phyloP scores from a whole-genome alignment of 1,284 basidiomycete species.

The Somion occarium region DNA sequence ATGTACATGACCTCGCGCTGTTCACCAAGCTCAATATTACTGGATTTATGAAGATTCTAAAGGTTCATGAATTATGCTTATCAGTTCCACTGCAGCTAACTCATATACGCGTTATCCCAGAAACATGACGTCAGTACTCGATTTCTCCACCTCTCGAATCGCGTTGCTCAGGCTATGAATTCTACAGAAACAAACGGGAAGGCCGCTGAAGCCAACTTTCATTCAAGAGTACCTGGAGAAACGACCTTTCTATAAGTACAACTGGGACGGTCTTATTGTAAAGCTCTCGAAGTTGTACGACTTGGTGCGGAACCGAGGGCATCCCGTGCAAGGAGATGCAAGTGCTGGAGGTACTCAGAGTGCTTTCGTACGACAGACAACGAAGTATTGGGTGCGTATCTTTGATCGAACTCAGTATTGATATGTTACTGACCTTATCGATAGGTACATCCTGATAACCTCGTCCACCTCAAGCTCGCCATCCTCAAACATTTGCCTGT shows the following conservation, averaged over 20 bases:
- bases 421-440: neutral
- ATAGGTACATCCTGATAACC: constrained; percentile 89
- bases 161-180: no score
- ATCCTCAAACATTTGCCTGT: constrained; percentile 93
- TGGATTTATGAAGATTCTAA: constrained; percentile 98
- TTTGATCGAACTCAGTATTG: no score
- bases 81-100: constrained; percentile 10
- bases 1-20: constrained; percentile 95
- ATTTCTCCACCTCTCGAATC: no score
- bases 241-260: constrained; percentile 94
- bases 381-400: constrained; percentile 99
- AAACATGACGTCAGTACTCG: constrained; percentile 73
- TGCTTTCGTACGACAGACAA: constrained; percentile 96
- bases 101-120: constrained; percentile 27
- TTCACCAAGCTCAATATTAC: constrained; percentile 97
- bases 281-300: constrained; percentile 96
- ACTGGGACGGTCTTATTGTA: constrained; percentile 91
- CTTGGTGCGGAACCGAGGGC: constrained; percentile 91
- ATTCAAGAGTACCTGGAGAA: constrained; percentile 92
- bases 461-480: constrained; percentile 94
- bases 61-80: constrained; percentile 42
- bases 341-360: constrained; percentile 94
- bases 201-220: constrained; percentile 64
- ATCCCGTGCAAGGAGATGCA: constrained; percentile 91
- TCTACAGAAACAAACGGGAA: constrained; percentile 82